Percentiles rank a stretch among this genome's conserved stretches.
Evolutionary conservation across 768 basidiomycete genomes (phyloP).

Genomic region (Russula vinacea): DNA sequence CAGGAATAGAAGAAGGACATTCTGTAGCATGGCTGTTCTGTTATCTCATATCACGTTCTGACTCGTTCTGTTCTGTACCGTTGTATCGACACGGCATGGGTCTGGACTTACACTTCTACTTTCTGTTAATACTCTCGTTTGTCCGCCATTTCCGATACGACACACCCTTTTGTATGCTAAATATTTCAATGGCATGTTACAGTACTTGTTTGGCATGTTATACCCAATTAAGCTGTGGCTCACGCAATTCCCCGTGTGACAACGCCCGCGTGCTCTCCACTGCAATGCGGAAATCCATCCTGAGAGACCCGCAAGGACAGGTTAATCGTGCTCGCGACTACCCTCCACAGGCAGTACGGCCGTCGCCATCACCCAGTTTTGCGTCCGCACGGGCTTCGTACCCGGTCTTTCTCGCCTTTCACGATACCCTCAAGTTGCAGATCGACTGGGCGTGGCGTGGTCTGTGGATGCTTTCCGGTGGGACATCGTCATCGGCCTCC

Average conservation of each 20-base stretch:
- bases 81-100: not conserved
- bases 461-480: conserved; percentile 71
- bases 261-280: conserved; percentile 9
- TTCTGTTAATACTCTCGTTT: conserved; percentile 7
- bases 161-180: conserved; percentile 10
- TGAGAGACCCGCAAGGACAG: conserved; percentile 14
- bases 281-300: conserved; percentile 19
- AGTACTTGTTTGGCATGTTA: not conserved
- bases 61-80: conserved; percentile 1
- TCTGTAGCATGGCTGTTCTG: not conserved
- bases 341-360: conserved; percentile 11
- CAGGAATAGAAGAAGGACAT: conserved; percentile 58
- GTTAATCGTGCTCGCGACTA: conserved; percentile 1
- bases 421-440: conserved; percentile 59
- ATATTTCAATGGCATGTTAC: not conserved
- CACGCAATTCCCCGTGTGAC: not conserved
- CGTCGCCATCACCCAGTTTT: not conserved
- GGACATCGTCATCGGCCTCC: conserved; percentile 57
- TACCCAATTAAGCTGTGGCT: conserved; percentile 4
- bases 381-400: conserved; percentile 50
- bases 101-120: not conserved
- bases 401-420: conserved; percentile 64
- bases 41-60: conserved; percentile 8
- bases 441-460: conserved; percentile 56
- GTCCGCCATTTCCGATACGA: not conserved